phyloP scores from a whole-genome alignment of 257 asterid species.

The Primulina tabacum region DNA sequence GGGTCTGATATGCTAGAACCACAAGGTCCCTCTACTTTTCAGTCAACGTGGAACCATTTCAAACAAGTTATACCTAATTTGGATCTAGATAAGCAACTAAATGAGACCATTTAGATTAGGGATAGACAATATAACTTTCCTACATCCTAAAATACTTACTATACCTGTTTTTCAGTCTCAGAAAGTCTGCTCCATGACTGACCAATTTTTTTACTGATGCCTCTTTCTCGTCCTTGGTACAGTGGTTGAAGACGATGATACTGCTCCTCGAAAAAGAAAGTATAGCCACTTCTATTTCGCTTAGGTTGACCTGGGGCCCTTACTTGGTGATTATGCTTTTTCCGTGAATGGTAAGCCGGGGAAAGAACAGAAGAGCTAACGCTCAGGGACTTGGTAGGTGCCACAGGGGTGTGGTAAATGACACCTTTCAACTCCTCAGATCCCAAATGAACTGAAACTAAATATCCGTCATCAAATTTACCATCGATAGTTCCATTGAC shows the following conservation, averaged over 20 bases:
- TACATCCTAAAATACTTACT: not conserved
- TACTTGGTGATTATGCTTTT: slow-evolving; percentile 41
- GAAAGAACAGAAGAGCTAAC: slow-evolving; percentile 29
- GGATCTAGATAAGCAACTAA: not conserved
- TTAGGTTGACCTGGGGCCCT: slow-evolving; percentile 77
- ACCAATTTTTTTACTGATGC: slow-evolving; percentile 77
- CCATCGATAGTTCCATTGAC: slow-evolving; percentile 83
- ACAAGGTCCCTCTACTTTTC: not conserved
- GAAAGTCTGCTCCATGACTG: slow-evolving; percentile 72
- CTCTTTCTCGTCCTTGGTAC: slow-evolving; percentile 85
- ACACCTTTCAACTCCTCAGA: slow-evolving; percentile 73
- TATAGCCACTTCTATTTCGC: slow-evolving; percentile 77
- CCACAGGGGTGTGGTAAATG: slow-evolving; percentile 61
- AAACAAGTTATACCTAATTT: not conserved
- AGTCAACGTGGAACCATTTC: not conserved
- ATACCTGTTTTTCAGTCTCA: slow-evolving; percentile 81
- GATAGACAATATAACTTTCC: slow-evolving; percentile 4
- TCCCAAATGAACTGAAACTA: slow-evolving; percentile 66
- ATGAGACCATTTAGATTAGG: not conserved
- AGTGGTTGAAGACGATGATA: slow-evolving; percentile 66
- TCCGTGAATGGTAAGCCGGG: slow-evolving; percentile 36
- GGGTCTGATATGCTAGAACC: not conserved
- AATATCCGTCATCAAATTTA: slow-evolving; percentile 82
- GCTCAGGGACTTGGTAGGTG: slow-evolving; percentile 35
- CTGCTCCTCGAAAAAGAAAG: slow-evolving; percentile 89